Evolutionary conservation across 371 early-diverging fungal genomes (phyloP).

Genomic region (Mucor saturninus): DNA sequence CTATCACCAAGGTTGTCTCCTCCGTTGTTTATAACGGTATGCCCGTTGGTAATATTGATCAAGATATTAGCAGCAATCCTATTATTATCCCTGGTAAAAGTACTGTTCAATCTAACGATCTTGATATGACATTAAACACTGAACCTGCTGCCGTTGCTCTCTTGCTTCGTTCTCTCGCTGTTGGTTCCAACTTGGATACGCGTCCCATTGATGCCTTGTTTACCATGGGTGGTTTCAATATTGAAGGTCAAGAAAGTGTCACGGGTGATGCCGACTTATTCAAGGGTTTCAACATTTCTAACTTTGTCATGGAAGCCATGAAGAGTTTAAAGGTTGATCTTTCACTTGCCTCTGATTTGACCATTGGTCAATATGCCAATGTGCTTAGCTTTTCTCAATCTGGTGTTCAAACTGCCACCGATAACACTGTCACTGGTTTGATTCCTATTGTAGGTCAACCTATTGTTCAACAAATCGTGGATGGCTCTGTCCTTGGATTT

Average conservation of each 20-base stretch:
- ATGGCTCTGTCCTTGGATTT: constrained; percentile 55
- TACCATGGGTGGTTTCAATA: constrained; percentile 51
- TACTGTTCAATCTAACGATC: constrained; percentile 34
- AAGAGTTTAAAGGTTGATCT: constrained; percentile 56
- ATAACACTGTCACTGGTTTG: constrained; percentile 48
- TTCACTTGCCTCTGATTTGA: constrained; percentile 51
- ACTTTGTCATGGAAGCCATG: constrained; percentile 59
- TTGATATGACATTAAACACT: constrained; percentile 49
- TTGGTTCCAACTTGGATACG: constrained; percentile 49
- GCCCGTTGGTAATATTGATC: constrained; percentile 58
- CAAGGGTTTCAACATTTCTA: constrained; percentile 53
- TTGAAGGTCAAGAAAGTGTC: constrained; percentile 42
- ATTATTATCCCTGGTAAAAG: constrained; percentile 42
- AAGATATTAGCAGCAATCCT: constrained; percentile 53
- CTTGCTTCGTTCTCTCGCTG: constrained; percentile 56
- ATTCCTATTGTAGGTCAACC: constrained; percentile 65
- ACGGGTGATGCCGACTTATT: constrained; percentile 48
- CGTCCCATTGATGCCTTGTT: constrained; percentile 55
- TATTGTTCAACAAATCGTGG: constrained; percentile 62
- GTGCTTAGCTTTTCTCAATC: constrained; percentile 53
- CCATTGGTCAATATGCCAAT: constrained; percentile 58
- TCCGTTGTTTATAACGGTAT: constrained; percentile 53
- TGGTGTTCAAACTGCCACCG: constrained; percentile 50
- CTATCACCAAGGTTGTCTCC: constrained; percentile 54
- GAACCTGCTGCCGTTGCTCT: constrained; percentile 51